Evolutionary conservation across 2,329 filamentous ascomycete species (phyloP).

Genomic region (Cladosporium cucumerinum): DNA sequence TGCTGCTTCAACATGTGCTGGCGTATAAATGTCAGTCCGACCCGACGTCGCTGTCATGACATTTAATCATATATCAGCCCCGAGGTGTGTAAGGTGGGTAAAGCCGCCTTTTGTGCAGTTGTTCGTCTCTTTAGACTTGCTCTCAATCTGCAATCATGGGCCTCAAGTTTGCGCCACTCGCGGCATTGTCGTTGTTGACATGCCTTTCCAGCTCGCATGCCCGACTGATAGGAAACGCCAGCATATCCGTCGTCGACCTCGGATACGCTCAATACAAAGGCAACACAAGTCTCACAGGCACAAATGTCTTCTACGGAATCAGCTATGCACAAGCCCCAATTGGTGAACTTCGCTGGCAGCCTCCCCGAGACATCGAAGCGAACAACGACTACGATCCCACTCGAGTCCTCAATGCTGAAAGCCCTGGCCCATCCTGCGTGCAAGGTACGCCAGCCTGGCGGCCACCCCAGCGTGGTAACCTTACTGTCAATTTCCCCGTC

Average conservation of each 20-base stretch:
- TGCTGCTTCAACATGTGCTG: background rate
- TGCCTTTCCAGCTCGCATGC: background rate
- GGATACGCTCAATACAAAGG: conserved; percentile 16
- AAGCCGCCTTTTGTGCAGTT: too few species aligned
- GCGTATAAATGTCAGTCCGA: conserved; percentile 1
- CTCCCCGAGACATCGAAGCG: conserved; percentile 29
- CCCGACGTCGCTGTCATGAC: background rate
- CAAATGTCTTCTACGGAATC: conserved; percentile 21
- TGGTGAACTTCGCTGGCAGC: conserved; percentile 33
- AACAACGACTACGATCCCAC: conserved; percentile 23
- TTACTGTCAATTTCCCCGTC: conserved; percentile 8
- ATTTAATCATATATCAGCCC: background rate
- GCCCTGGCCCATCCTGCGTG: conserved; percentile 28
- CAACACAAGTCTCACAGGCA: conserved; percentile 9
- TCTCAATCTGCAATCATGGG: background rate
- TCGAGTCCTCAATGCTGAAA: conserved; percentile 29
- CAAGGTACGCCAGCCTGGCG: conserved; percentile 25
- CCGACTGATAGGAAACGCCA: conserved; percentile 7
- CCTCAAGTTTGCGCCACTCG: background rate
- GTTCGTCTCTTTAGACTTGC: background rate
- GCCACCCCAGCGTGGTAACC: conserved; percentile 16
- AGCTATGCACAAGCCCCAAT: conserved; percentile 32
- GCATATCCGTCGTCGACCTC: conserved; percentile 4
- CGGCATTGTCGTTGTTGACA: background rate
- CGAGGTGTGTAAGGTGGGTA: background rate